Base-by-base conservation (phyloP, 805 yeast genomes). In the Yamadazyma laniorum region DNA sequence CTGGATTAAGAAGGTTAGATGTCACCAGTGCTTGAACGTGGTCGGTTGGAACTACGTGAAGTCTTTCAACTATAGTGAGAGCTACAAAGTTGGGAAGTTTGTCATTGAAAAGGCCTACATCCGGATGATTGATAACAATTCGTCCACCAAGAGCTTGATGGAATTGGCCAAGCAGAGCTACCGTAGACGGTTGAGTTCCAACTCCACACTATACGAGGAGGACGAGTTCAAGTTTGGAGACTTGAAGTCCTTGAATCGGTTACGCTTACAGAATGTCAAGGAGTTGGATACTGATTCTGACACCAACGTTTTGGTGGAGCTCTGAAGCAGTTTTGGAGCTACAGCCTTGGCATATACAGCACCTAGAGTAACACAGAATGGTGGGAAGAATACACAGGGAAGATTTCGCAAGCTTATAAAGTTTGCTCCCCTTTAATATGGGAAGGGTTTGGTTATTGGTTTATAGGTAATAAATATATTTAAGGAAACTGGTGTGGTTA, bases 11-110 rank as follows among this genome's bases (percentile, higher is more conserved):
- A 60, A 63, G 38, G 60, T 67, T 28, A 52, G 44, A 29, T 68
- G 74, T 45, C 66, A 58, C 43, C 74, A 68, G 45, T 68, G 74
- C 43, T 36, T 44, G 33, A 51, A 47, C 8, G 45, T 42, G 14
- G 47, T 68, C 29, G 74, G 74, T 11, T 68, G 74, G 74, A 58
- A 49, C 38, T 68, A 68, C 45, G 58, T 58, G 44, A 68, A 67
- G 41, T 51, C 70, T 9, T 67, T 47, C 43, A 51, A 53, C 34
- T 57, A 55, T 38, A 48, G 57, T 28, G 71, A 68, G 44, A 47
- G 54, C 15, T 68, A 68, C 45, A 68, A 68, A 42, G 74, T 68
- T 49, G 71, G 72, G 30, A 68, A 68, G 50, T 68, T 53, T 47
- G 74, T 68, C 32, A 65, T 68, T 47, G 74, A 68, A 49, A 53